A percentile compares a stretch with the other conserved stretches of the same genome.
phyloP scores from a whole-genome alignment of 208 protist genomes.

The Trichomonas vaginalis region DNA sequence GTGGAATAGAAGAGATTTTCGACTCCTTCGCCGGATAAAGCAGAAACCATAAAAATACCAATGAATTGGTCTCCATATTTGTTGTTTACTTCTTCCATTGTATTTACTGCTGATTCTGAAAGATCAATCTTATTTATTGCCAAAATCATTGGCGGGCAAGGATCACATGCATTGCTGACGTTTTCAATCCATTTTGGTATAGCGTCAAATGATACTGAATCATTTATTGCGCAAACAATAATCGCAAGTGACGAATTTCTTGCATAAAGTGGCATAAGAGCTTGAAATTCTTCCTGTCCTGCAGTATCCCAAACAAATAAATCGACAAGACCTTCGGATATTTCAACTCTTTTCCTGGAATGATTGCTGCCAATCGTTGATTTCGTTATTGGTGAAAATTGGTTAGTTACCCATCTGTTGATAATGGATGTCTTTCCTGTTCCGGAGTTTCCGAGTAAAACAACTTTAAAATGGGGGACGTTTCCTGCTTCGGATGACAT shows the following conservation, averaged over 20 bases:
- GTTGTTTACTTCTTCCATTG: not conserved
- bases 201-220: not conserved
- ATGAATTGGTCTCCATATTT: not conserved
- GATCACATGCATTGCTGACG: not conserved
- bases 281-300: not conserved
- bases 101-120: not conserved
- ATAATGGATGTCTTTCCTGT: not conserved
- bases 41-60: not conserved
- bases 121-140: conserved; percentile 1
- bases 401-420: not conserved
- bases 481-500: no score
- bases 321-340: not conserved
- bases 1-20: not conserved
- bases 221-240: not conserved
- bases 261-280: not conserved
- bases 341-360: not conserved
- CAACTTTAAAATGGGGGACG: not conserved
- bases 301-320: not conserved
- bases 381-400: not conserved
- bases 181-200: not conserved
- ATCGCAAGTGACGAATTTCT: not conserved
- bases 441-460: not conserved
- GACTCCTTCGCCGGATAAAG: not conserved
- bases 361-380: not conserved
- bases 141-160: not conserved